These are phyloP conservation scores for Lichtheimia corymbifera DNA, from an alignment of 371 early-diverging fungal genomes.

Conservation along the genomic window DNA sequence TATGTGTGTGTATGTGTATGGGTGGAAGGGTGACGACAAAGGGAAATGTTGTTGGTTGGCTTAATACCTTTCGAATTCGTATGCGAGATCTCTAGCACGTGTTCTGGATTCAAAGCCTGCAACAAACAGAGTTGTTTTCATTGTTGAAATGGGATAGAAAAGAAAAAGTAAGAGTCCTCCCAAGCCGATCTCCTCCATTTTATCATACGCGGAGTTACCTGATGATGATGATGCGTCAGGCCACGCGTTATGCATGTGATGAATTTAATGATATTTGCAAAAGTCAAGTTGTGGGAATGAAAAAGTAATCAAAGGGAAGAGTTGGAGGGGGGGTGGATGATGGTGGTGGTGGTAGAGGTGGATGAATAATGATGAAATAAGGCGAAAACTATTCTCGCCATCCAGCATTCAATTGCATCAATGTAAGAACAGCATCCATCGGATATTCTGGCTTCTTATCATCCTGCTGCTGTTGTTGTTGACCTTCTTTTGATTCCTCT, in stretches of 20 bases:
- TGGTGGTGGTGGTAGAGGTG: too few relatives aligned
- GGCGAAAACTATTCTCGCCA: constrained; percentile 32
- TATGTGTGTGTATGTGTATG: background rate
- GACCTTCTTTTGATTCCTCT: background rate
- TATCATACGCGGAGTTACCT: too few relatives aligned
- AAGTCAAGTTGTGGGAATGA: too few relatives aligned
- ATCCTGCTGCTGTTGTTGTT: constrained; percentile 4
- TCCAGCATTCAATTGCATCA: constrained; percentile 52
- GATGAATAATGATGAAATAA: too few relatives aligned
- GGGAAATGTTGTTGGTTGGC: too few relatives aligned
- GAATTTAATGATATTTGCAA: too few relatives aligned
- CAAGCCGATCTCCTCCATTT: too few relatives aligned
- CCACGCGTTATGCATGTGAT: too few relatives aligned
- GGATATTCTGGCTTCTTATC: constrained; percentile 47
- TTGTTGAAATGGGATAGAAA: constrained; percentile 4
- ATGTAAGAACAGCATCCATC: constrained; percentile 48
- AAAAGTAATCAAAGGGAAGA: background rate
- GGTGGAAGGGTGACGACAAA: background rate
- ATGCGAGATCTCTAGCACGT: constrained; percentile 79
- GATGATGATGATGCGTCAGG: too few relatives aligned
- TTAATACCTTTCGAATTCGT: constrained; percentile 81
- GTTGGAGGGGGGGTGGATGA: too few relatives aligned
- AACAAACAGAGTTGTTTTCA: constrained; percentile 66
- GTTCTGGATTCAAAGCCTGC: constrained; percentile 73
- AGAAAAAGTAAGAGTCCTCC: background rate